Evolutionary conservation across 306 rosid genomes (phyloP).

Genomic region (Inga oerstediana): DNA sequence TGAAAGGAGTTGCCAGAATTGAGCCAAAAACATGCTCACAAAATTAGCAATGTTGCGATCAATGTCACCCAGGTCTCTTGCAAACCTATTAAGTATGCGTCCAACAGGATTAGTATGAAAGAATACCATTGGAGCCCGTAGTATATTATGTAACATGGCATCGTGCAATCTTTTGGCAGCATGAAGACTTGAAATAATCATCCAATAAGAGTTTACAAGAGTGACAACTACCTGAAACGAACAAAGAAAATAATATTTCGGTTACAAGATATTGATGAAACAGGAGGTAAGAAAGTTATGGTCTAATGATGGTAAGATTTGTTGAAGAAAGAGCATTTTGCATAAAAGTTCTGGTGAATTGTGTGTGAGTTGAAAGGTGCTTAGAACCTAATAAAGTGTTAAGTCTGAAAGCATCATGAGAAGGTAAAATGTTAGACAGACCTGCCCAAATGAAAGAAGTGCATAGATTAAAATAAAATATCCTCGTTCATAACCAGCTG

Average conservation of each 20-base stretch:
- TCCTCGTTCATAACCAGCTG: constrained; percentile 48
- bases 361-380: neutral
- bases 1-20: constrained; percentile 82
- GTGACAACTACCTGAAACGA: constrained; percentile 67
- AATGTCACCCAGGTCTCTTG: constrained; percentile 79
- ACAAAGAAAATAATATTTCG: constrained; percentile 31
- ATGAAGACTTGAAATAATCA: constrained; percentile 69
- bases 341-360: constrained; percentile 24
- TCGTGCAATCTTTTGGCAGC: constrained; percentile 78
- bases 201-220: constrained; percentile 77
- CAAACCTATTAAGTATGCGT: constrained; percentile 85
- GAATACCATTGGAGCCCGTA: constrained; percentile 84
- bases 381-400: constrained; percentile 1
- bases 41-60: constrained; percentile 61
- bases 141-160: constrained; percentile 54
- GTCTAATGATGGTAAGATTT: constrained; percentile 2
- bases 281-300: constrained; percentile 6
- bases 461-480: constrained; percentile 74
- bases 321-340: constrained; percentile 12
- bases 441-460: constrained; percentile 80
- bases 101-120: constrained; percentile 92
- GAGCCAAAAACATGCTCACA: constrained; percentile 59
- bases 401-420: constrained; percentile 8
- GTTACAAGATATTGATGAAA: constrained; percentile 6
- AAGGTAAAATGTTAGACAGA: constrained; percentile 36